Base-by-base conservation (phyloP, 495 filamentous ascomycete species). In the Poronia punctata region DNA sequence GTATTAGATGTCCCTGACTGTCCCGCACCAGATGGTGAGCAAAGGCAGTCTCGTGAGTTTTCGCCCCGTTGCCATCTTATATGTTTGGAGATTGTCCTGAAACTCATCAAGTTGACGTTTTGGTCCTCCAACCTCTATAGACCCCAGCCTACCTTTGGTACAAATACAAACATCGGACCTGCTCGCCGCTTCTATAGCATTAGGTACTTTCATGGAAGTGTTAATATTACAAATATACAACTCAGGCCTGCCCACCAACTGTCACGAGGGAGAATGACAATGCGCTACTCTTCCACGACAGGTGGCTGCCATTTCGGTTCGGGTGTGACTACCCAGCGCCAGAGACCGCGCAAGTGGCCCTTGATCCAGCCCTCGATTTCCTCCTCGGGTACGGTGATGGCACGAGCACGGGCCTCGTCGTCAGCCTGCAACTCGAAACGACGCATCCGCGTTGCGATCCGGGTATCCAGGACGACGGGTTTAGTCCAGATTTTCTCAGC, bases 361-460 rank as follows among this genome's bases (percentile, higher is more conserved):
- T 74, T 78, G 29, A 72, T 71, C 64, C 62, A 75, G 16, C 81
- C 82, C 48, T 81, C 72, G 29, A 86, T 62, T 51, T 86, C 82
- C 56, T 82, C 81, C 57, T 78, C 67, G 2, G 77, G 72, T 20
- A 79, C 68, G 17, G 66, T 68, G 38, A 89, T 79, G 45, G 65
- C 65, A 42, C 70, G 72, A 1, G 76, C 78, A 27, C 80, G 73
- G 10, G 70, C 75, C 57, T 90, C 84, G 10, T 84, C 78, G 43
- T 85, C 82, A 0, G 71, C 61, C 12, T 49, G 59, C 9, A 86
- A 46, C 54, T 79, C 72, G 56, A 89, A 92, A 41, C 70, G 78
- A 41, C 80, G 76, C 93, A 98, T 95, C 25, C 88, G 78, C 47
- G 64, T 70, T 10, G 76, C 75, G 43, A 98, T 83, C 16, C 92